These are phyloP conservation scores for Yarrowia sp. DNA, from an alignment of 805 yeast species.

Conservation along the genomic window DNA sequence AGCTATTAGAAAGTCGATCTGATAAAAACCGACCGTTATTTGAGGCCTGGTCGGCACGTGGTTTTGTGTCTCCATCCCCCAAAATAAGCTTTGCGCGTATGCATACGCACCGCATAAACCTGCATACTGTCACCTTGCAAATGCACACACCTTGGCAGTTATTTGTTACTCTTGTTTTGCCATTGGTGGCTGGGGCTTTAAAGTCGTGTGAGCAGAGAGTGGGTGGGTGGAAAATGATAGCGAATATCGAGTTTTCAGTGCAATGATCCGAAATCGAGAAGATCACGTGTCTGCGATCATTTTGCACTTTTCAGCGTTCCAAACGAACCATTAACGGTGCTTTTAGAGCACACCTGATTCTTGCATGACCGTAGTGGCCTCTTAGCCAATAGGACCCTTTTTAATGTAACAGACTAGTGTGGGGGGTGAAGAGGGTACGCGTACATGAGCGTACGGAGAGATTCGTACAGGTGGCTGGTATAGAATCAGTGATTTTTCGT, in stretches of 20 bases:
- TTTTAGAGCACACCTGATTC: too few relatives aligned
- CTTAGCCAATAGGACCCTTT: not conserved
- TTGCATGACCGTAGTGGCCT: conserved; percentile 4
- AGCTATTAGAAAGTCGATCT: not conserved
- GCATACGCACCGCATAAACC: conserved; percentile 1
- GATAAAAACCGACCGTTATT: not conserved
- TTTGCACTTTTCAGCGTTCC: not conserved
- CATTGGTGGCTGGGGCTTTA: conserved; percentile 19
- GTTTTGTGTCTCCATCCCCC: not conserved
- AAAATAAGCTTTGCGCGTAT: not conserved
- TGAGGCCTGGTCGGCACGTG: conserved; percentile 16
- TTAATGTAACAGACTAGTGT: not conserved
- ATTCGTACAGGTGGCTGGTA: too few relatives aligned
- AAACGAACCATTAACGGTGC: not conserved
- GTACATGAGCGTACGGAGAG: too few relatives aligned
- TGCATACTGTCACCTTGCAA: not conserved
- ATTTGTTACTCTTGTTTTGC: not conserved
- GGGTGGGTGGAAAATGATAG: not conserved
- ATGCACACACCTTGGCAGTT: conserved; percentile 23
- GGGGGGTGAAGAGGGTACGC: too few relatives aligned
- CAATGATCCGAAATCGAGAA: not conserved
- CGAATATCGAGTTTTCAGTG: too few relatives aligned
- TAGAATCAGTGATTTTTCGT: too few relatives aligned
- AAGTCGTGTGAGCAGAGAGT: conserved; percentile 6
- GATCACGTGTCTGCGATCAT: too few relatives aligned